A percentile compares a stretch with the other conserved stretches of the same genome.
Conservation (phyloP, 2,329 filamentous ascomycete genomes). For the Beauveria medogensis region DNA sequence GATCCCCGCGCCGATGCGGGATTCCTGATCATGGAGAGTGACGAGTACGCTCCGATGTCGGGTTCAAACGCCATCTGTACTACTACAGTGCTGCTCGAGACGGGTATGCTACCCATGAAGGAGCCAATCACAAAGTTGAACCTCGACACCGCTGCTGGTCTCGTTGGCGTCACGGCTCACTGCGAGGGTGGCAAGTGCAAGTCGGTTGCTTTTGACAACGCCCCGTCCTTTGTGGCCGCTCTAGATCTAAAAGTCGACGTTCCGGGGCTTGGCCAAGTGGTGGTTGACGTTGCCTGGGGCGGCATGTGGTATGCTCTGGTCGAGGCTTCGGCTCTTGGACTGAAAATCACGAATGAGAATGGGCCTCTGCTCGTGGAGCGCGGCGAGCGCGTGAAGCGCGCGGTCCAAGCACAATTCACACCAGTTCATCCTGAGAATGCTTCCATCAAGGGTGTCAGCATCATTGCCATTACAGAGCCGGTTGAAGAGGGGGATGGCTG, state of each 20-base stretch:
- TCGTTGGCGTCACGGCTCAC: constrained; percentile 32
- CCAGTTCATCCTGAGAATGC: constrained; percentile 36
- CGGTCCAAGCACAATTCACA: constrained; percentile 24
- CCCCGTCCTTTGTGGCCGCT: constrained; percentile 33
- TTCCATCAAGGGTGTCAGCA: constrained; percentile 31
- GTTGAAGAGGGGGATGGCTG: constrained; percentile 16
- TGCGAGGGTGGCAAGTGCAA: constrained; percentile 36
- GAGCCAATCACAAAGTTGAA: constrained; percentile 33
- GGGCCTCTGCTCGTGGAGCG: constrained; percentile 30
- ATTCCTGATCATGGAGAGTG: constrained; percentile 38
- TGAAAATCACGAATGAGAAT: constrained; percentile 25
- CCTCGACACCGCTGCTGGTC: constrained; percentile 36
- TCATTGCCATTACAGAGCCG: constrained; percentile 30
- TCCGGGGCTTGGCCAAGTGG: constrained; percentile 30
- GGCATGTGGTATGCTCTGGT: constrained; percentile 38
- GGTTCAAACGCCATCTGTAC: constrained; percentile 37
- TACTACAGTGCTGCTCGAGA: constrained; percentile 37
- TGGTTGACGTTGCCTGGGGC: constrained; percentile 37
- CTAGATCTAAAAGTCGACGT: constrained; percentile 32
- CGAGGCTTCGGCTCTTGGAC: constrained; percentile 27
- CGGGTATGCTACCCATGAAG: constrained; percentile 36
- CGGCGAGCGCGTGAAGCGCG: constrained; percentile 34
- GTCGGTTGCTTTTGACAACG: constrained; percentile 36
- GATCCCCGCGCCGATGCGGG: constrained; percentile 35
- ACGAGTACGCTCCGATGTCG: constrained; percentile 33